Evolutionary conservation across 768 basidiomycete genomes (phyloP).

Genomic region (Wakefieldia striispora): DNA sequence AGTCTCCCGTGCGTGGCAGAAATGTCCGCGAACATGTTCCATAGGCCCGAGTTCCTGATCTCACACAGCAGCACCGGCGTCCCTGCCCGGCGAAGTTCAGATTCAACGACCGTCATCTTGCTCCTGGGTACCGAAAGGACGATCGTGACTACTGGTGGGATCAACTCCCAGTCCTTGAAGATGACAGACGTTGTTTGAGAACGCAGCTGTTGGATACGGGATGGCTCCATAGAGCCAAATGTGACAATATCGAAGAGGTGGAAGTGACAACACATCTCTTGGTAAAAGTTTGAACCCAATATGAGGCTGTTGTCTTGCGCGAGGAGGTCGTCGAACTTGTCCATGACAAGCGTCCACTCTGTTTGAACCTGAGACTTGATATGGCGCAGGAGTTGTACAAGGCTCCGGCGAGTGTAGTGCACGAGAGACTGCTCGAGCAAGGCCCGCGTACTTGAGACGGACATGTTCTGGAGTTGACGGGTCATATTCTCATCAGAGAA

Average conservation of each 20-base stretch:
- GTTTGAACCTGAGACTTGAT: slow-evolving; percentile 36
- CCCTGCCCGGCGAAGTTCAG: slow-evolving; percentile 18
- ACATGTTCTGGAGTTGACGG: slow-evolving; percentile 6
- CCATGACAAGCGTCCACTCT: slow-evolving; percentile 46
- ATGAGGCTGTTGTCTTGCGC: slow-evolving; percentile 13
- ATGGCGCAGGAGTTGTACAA: slow-evolving; percentile 43
- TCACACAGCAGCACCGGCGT: slow-evolving; percentile 28
- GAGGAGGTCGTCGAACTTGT: slow-evolving; percentile 23
- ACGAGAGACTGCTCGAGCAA: slow-evolving; percentile 18
- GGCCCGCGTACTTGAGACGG: not conserved
- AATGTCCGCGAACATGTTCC: slow-evolving; percentile 23
- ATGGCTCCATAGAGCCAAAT: slow-evolving; percentile 18
- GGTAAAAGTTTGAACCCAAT: slow-evolving; percentile 35
- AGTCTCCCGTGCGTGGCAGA: slow-evolving; percentile 22
- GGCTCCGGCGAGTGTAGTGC: slow-evolving; percentile 50
- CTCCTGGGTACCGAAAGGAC: slow-evolving; percentile 33
- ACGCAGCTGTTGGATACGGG: slow-evolving; percentile 11
- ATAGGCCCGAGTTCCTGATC: slow-evolving; percentile 7
- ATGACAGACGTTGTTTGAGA: slow-evolving; percentile 5
- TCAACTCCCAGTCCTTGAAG: slow-evolving; percentile 30
- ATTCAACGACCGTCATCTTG: slow-evolving; percentile 21
- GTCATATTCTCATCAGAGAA: slow-evolving; percentile 29
- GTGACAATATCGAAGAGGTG: slow-evolving; percentile 41
- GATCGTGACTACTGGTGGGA: slow-evolving; percentile 33
- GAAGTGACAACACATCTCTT: slow-evolving; percentile 47